Base-by-base conservation (phyloP, 495 filamentous ascomycete species). In the Annulohypoxylon nitens region DNA sequence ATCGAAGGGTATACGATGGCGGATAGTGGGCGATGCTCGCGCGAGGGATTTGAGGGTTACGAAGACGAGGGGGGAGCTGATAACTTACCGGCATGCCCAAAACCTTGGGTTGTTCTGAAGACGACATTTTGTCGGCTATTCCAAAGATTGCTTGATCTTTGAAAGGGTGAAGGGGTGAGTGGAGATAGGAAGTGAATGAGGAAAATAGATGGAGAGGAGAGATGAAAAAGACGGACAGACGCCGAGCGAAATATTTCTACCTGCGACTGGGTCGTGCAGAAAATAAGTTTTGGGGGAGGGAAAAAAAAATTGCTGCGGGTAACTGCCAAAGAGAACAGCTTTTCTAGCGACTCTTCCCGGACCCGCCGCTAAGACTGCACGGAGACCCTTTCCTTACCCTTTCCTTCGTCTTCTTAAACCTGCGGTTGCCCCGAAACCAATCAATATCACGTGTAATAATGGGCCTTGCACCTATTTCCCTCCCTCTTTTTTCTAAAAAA, bases 61-160 rank as follows among this genome's bases (percentile, higher is more conserved):
- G 36, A 54, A n/a, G 23, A 23, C 36, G 36, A 39, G 36, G 36
- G 36, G 55, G 55, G 26, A 70, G 58, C 50, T 62, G 30, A 51
- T 20, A 55, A 83, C 89, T 87, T 88, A 92, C 90, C 79, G 91
- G 94, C 93, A 97, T 96, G 88, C 94, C 94, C 89, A 97, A 84
- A 81, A 95, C 87, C 84, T 79, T 78, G 20, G 64, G 76, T 37
- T 82, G 70, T 36, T 82, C 78, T 58, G 8, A 2, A 37, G 66
- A 62, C 50, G 90, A 86, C 91, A 94, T 93, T 71, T 92, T 93
- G 80, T 81, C 80, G 70, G 68, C 77, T 81, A 74, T 73, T 83
- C 78, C 78, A 79, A 80, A 82, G 76, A 80, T 80, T 61, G 33
- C 66, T 75, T 75, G 82, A 84, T 82, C 83, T 80, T 81, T 79